These are phyloP conservation scores for Gymnopilus dilepis DNA, from an alignment of 768 basidiomycete genomes.

Conservation along the genomic window DNA sequence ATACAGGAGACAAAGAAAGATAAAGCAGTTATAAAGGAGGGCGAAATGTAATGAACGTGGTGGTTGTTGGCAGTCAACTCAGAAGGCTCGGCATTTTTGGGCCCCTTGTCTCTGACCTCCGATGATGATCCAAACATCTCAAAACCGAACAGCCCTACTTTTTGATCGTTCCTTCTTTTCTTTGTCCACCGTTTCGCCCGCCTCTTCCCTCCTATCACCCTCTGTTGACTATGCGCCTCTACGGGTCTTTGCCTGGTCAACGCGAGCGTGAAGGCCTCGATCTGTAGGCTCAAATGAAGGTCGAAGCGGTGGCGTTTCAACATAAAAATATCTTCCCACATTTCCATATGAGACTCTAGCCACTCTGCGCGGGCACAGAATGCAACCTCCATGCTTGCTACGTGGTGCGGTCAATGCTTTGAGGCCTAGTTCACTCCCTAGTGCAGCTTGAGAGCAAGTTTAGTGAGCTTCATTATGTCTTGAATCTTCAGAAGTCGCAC, in stretches of 20 bases:
- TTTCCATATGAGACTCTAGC: background rate
- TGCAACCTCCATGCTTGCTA: background rate
- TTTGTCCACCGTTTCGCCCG: background rate
- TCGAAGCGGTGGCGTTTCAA: background rate
- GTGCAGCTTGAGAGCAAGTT: background rate
- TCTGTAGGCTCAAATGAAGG: background rate
- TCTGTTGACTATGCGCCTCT: background rate
- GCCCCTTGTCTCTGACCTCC: background rate
- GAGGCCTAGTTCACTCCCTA: background rate
- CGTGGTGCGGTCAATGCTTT: background rate
- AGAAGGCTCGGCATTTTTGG: slow-evolving; percentile 9
- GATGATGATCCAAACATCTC: slow-evolving; percentile 12
- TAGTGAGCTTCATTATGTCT: too few relatives aligned
- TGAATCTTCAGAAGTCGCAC: too few relatives aligned
- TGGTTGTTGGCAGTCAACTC: slow-evolving; percentile 12
- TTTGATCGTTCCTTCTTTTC: background rate
- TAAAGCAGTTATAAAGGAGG: slow-evolving; percentile 21
- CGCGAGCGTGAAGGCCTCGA: too few relatives aligned
- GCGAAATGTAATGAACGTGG: slow-evolving; percentile 22
- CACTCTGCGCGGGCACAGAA: too few relatives aligned
- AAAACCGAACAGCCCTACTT: slow-evolving; percentile 8
- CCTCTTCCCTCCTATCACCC: background rate
- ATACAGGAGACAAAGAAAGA: slow-evolving; percentile 17
- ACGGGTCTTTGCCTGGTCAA: background rate
- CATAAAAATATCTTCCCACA: slow-evolving; percentile 4